Evolutionary conservation across 176 grass and related monocot genomes (phyloP), one percentile per base, ranked within the genome.

Genomic region (Elymus sibiricus): DNA sequence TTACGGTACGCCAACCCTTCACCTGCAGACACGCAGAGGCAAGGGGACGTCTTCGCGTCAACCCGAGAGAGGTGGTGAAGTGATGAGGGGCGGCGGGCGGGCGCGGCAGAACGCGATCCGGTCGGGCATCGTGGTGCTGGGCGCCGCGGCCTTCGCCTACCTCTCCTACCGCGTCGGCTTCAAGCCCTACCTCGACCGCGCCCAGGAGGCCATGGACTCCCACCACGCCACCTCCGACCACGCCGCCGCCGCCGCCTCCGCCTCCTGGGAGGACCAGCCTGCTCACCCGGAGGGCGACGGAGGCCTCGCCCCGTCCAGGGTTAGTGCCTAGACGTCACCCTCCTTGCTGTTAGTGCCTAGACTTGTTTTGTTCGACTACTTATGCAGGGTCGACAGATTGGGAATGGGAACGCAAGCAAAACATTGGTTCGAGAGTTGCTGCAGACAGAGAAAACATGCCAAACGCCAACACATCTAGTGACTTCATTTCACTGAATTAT

Each of bases 151-250:
- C 43, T 98, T 98, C 79, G 84, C 86, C 77, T 98, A 94, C 89
- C 96, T 98, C 84, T 94, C 92, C 76, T 94, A 92, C 83, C 86
- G 84, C 74, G 60, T 95, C 68, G 90, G 94, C 0, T 99, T 99
- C 93, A 96, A 99, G 65, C 86, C 92, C 86, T 96, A 95, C 85
- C 84, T 96, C 71, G 94, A 99, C 64, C 90, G 77, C 25, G 90
- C 90, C 38, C 86, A 91, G 83, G 88, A 94, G 76, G 92, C 82
- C 82, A 87, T 88, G 69, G 85, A 90, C 22, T 65, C 76, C 85
- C 64, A 15, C 71, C 3, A 46, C 65, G 3, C 64, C 6, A 53
- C 64, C 56, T 22, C 79, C 15, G n/a, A 61, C 24, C 35, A 35
- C 1, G 21, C 64, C 5, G 2, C 4, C 9, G 10, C 68, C 9